Conservation (phyloP, 345 rosid genomes). For the Luvunga scandens region DNA sequence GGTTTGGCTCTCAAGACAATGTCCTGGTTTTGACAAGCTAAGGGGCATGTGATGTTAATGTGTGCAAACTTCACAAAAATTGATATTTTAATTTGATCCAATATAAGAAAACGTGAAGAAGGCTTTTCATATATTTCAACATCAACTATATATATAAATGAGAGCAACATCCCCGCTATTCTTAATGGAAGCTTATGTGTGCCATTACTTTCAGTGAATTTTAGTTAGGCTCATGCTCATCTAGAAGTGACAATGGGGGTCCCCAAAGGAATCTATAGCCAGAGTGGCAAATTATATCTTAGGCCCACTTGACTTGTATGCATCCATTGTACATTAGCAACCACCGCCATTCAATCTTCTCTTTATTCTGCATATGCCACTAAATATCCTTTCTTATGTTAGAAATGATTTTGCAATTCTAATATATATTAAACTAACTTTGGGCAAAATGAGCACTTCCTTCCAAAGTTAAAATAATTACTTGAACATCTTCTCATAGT, state of each 20-base stretch:
- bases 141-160: too few species aligned
- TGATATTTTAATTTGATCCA: too few species aligned
- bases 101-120: too few species aligned
- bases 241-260: background rate
- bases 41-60: too few species aligned
- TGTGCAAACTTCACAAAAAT: too few species aligned
- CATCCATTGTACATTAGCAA: background rate
- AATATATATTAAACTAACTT: background rate
- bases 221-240: too few species aligned
- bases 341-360: background rate
- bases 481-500: background rate
- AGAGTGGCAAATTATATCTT: background rate
- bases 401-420: background rate
- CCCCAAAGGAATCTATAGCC: background rate
- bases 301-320: background rate
- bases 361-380: background rate
- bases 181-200: too few species aligned
- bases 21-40: too few species aligned
- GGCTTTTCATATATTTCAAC: too few species aligned
- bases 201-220: background rate
- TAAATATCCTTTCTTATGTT: background rate
- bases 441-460: background rate
- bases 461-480: background rate
- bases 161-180: background rate
- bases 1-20: too few species aligned